Percentiles rank a stretch among this genome's conserved stretches.
Evolutionary conservation across 1,139 yeast genomes (phyloP).

Genomic region (Candida mesenterica): DNA sequence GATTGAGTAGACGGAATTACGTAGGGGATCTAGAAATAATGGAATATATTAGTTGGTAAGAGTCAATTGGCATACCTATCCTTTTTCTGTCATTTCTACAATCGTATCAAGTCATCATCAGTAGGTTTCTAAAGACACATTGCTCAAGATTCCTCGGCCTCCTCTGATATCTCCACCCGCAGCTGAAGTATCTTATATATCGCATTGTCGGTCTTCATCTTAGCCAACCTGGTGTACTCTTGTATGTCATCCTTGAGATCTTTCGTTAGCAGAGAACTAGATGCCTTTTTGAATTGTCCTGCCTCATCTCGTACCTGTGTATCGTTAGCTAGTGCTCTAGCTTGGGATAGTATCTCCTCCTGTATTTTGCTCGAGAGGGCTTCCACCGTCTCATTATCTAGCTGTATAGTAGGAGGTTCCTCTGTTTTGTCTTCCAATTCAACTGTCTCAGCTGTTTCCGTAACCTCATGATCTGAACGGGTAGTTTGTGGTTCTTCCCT

Average conservation of each 20-base stretch:
- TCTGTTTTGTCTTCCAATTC: too few species aligned
- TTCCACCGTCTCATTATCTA: constrained; percentile 29
- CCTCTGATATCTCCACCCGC: constrained; percentile 13
- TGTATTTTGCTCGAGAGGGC: constrained; percentile 25
- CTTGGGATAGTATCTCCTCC: constrained; percentile 19
- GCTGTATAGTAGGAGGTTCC: constrained; percentile 12
- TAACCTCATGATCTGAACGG: too few species aligned
- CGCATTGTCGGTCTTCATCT: constrained; percentile 28
- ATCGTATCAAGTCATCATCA: too few species aligned
- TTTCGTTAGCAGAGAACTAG: constrained; percentile 12
- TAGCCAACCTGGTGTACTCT: constrained; percentile 28
- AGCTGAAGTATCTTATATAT: constrained; percentile 26
- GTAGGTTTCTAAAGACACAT: too few species aligned
- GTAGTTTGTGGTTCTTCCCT: too few species aligned
- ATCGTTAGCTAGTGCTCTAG: constrained; percentile 17
- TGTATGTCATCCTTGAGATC: constrained; percentile 34
- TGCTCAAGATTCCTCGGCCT: too few species aligned
- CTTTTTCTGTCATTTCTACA: too few species aligned
- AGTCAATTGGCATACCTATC: too few species aligned
- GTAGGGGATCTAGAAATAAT: too few species aligned
- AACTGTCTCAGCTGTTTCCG: too few species aligned
- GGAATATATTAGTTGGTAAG: too few species aligned
- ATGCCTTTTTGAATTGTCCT: constrained; percentile 7
- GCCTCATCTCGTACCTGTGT: constrained; percentile 5
- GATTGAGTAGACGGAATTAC: too few species aligned